Evolutionary conservation across 176 grass and related monocot genomes (phyloP).

Genomic region (Otatea glauca): DNA sequence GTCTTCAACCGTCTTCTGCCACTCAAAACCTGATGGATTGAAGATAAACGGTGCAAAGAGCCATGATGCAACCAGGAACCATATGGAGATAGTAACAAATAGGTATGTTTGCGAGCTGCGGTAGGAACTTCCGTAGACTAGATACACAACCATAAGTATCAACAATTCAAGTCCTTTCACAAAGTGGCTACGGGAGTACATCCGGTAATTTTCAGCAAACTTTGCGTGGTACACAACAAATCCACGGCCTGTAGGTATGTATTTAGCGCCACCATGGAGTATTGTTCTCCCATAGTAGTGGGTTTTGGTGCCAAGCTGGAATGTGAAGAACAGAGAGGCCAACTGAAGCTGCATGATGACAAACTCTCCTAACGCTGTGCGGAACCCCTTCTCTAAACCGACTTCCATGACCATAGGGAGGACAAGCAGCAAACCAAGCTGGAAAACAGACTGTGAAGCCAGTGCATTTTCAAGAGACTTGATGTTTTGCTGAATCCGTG

Average conservation of each 20-base stretch:
- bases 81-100: slow-evolving; percentile 87
- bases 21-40: slow-evolving; percentile 83
- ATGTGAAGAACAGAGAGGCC: slow-evolving; percentile 87
- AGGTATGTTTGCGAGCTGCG: slow-evolving; percentile 75
- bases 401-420: slow-evolving; percentile 94
- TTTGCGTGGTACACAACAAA: slow-evolving; percentile 92
- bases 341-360: slow-evolving; percentile 92
- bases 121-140: slow-evolving; percentile 77
- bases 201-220: slow-evolving; percentile 84
- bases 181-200: slow-evolving; percentile 93
- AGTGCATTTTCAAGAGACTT: slow-evolving; percentile 80
- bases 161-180: slow-evolving; percentile 84
- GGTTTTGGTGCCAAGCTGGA: slow-evolving; percentile 87
- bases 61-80: slow-evolving; percentile 89
- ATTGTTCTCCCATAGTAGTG: slow-evolving; percentile 94
- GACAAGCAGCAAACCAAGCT: slow-evolving; percentile 80
- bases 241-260: slow-evolving; percentile 81
- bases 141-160: slow-evolving; percentile 78
- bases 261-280: slow-evolving; percentile 86
- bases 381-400: slow-evolving; percentile 86
- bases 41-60: slow-evolving; percentile 77
- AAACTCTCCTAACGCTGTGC: slow-evolving; percentile 83
- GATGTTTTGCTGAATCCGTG: slow-evolving; percentile 54
- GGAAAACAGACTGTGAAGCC: slow-evolving; percentile 81
- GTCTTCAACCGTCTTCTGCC: slow-evolving; percentile 77